Percentiles rank a stretch among this genome's conserved stretches.
Conservation (phyloP, 306 rosid genomes). For the Inga laurina region DNA sequence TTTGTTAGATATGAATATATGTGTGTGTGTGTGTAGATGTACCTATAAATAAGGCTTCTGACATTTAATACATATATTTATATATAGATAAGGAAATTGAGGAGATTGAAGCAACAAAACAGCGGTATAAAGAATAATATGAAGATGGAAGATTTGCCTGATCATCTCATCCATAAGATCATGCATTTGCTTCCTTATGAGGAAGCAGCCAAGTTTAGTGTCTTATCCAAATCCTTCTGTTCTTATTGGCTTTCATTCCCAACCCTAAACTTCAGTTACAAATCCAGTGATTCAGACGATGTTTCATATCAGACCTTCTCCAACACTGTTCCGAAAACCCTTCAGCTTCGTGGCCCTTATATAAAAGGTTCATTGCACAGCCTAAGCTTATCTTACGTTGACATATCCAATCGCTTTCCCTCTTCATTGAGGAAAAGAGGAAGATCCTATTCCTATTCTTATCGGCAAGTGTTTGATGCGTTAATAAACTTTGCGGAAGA, state of each 20-base stretch:
- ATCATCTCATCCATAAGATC: not conserved
- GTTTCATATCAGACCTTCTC: not conserved
- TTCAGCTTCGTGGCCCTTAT: not conserved
- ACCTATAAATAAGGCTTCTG: no score
- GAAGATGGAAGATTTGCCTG: not conserved
- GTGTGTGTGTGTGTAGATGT: no score
- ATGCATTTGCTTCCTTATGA: not conserved
- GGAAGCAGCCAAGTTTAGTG: not conserved
- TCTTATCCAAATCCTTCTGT: not conserved
- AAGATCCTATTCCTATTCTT: not conserved
- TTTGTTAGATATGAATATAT: no score
- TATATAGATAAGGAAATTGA: no score
- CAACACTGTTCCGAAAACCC: not conserved
- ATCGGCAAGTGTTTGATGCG: not conserved
- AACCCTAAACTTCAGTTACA: not conserved
- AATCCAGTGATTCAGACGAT: fast-evolving
- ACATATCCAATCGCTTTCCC: no score
- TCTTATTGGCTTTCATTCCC: not conserved
- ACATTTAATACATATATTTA: no score
- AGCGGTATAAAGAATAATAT: no score
- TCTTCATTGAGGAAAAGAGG: no score
- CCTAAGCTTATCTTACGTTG: not conserved
- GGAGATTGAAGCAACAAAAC: not conserved
- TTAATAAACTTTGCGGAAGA: not conserved
- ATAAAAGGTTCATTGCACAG: not conserved